phyloP scores from a whole-genome alignment of 1,284 basidiomycete species.

The Xanthoconium separans region DNA sequence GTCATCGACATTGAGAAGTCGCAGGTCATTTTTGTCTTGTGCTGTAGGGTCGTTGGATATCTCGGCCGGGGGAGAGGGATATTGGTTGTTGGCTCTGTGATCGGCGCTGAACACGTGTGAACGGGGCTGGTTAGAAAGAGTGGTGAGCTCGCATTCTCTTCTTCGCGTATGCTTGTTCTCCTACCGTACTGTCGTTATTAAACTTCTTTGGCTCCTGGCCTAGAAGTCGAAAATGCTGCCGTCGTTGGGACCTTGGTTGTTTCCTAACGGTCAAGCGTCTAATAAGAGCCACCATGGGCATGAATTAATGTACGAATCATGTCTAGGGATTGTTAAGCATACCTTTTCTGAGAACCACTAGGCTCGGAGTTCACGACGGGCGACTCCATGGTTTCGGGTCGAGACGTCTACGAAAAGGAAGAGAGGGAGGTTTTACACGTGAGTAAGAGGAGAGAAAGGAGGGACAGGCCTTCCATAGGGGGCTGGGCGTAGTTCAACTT shows the following conservation, averaged over 20 bases:
- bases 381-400: no score
- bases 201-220: no score
- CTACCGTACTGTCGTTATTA: background rate
- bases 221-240: background rate
- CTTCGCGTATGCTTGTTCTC: background rate
- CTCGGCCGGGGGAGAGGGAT: background rate
- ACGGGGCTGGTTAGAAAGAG: background rate
- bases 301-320: background rate
- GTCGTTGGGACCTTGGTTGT: background rate
- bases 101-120: background rate
- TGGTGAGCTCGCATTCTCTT: background rate
- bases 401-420: no score
- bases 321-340: background rate
- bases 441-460: no score
- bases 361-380: background rate
- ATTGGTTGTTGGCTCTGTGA: background rate
- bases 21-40: background rate
- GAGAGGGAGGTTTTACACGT: no score
- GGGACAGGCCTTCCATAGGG: no score
- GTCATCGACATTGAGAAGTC: background rate
- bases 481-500: no score
- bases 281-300: background rate
- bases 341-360: background rate
- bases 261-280: background rate
- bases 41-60: background rate